Percentiles rank a stretch among this genome's conserved stretches.
Evolutionary conservation across 495 filamentous ascomycete genomes (phyloP).

Genomic region (Aspergillus olivimuriae): DNA sequence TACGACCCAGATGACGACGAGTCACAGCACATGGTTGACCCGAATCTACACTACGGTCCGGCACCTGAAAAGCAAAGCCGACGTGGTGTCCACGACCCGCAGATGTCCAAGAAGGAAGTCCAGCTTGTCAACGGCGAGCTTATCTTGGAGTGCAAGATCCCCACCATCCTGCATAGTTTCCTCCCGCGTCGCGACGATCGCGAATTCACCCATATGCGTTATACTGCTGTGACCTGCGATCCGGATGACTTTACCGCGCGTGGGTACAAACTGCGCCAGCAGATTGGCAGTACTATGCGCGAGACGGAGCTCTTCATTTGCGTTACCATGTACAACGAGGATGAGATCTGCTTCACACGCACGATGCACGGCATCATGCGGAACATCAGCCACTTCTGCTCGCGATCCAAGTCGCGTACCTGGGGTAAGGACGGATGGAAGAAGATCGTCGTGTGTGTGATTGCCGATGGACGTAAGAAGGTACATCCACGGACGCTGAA

Average conservation of each 20-base stretch:
- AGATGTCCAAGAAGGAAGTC: conserved; percentile 92
- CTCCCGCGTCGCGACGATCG: conserved; percentile 84
- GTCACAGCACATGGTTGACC: conserved; percentile 29
- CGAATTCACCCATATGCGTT: conserved; percentile 99
- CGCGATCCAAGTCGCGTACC: conserved; percentile 80
- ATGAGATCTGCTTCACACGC: conserved; percentile 90
- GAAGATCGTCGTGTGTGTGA: conserved; percentile 97
- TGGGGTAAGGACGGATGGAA: conserved; percentile 99
- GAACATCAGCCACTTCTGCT: conserved; percentile 95
- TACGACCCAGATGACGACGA: conserved; percentile 46
- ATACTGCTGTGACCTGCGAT: conserved; percentile 98
- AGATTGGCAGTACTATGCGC: conserved; percentile 73
- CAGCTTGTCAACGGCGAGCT: conserved; percentile 94
- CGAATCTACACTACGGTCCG: conserved; percentile 69
- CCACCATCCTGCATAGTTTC: conserved; percentile 94
- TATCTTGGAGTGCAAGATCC: conserved; percentile 97
- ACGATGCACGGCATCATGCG: conserved; percentile 99
- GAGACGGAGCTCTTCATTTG: conserved; percentile 99
- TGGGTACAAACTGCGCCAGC: conserved; percentile 94
- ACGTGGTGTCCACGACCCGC: conserved; percentile 73
- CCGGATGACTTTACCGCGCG: conserved; percentile 85
- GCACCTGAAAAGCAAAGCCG: conserved; percentile 82
- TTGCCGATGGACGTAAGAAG: conserved; percentile 89
- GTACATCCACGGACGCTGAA: conserved; percentile 92
- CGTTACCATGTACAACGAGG: conserved; percentile 98